These are phyloP conservation scores for Erodium trifolium DNA, from an alignment of 441 rosid species.

Conservation along the genomic window DNA sequence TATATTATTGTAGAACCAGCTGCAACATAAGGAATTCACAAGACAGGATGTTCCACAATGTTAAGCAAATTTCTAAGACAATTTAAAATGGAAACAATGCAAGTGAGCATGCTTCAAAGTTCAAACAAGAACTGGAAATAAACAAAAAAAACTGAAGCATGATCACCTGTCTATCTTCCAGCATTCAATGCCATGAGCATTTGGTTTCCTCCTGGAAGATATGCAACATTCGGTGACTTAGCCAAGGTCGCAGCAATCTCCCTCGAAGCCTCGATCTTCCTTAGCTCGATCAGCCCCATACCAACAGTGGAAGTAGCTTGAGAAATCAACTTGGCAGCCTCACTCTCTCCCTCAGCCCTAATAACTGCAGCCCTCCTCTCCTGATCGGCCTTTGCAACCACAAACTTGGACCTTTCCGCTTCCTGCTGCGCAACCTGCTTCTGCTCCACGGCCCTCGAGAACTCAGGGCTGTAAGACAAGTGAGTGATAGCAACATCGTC, in stretches of 20 bases:
- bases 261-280: slow-evolving; percentile 93
- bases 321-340: slow-evolving; percentile 78
- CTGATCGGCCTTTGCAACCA: slow-evolving; percentile 92
- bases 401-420: slow-evolving; percentile 87
- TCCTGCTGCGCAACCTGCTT: slow-evolving; percentile 98
- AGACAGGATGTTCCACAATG: too few species aligned
- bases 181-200: slow-evolving; percentile 66
- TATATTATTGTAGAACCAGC: too few species aligned
- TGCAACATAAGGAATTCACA: too few species aligned
- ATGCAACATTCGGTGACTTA: slow-evolving; percentile 72
- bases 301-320: slow-evolving; percentile 78
- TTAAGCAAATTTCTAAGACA: too few species aligned
- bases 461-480: slow-evolving; percentile 80
- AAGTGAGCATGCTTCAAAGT: background rate
- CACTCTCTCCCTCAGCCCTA: slow-evolving; percentile 96
- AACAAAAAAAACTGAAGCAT: background rate
- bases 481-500: slow-evolving; percentile 94
- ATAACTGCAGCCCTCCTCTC: slow-evolving; percentile 94
- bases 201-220: slow-evolving; percentile 81
- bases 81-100: background rate
- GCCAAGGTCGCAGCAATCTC: slow-evolving; percentile 88
- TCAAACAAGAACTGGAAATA: background rate
- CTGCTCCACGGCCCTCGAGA: slow-evolving; percentile 95
- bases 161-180: slow-evolving; percentile 47
- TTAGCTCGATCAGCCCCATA: slow-evolving; percentile 81